Evolutionary conservation across 805 yeast genomes (phyloP), one percentile per base, ranked within the genome.

Genomic region (Yamadazyma laniorum): DNA sequence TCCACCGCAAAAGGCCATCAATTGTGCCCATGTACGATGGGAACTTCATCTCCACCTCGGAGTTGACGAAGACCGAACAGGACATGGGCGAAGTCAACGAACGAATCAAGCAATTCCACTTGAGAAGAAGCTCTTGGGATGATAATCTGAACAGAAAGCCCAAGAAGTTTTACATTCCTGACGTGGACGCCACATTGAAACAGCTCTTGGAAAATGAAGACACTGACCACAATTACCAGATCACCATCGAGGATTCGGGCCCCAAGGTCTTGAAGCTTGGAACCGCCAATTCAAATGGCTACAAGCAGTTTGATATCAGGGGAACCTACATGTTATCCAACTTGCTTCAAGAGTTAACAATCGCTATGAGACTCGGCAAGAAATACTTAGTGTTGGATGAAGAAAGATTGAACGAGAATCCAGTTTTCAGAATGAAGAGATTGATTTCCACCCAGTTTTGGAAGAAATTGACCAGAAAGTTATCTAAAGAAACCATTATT

Each of bases 291-390:
- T 87, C 95, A 3, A 78, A 80, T 51, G 97, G 96, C 1, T 86
- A 63, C 63, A 80, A 77, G 26, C 81, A 77, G 49, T 75, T 75
- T 38, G 85, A 82, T 43, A 73, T 89, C 39, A 67, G 95, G 42
- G 97, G 97, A 3, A 89, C 96, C 0, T 89, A 89, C 55, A 85
- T 85, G 90, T 64, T 89, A 34, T 82, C 93, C 0, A 90, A 90
- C 59, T 62, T 90, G 27, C 69, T 89, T 39, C 96, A 89, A 63
- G 97, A 89, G 60, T 69, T 89, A 47, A 87, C 96, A 0, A 79
- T 88, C 44, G 96, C 96, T 11, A 79, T 85, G 55, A 67, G 84
- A 40, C 76, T 80, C 57, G 95, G 95, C 6, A 72, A 91, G 45
- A 80, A 78, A 45, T 84, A 80, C 53, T 79, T 88, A 70, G 70